Base-by-base conservation (phyloP, 495 filamentous ascomycete species). In the Penicillium coprophilum region DNA sequence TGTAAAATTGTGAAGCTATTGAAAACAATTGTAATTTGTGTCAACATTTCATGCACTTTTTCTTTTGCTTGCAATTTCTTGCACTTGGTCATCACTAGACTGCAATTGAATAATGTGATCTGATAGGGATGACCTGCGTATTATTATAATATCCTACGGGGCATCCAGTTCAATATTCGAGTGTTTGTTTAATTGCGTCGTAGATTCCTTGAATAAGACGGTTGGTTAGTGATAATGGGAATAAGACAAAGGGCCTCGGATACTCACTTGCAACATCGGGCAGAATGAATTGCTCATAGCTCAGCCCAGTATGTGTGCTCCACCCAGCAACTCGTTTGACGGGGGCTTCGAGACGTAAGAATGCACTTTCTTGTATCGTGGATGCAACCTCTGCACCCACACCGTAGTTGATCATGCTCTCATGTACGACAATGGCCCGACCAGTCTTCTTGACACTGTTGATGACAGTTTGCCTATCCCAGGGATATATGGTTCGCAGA, bases 351-450 rank as follows among this genome's bases (percentile, higher is more conserved):
- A 98, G 74, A 21, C 85, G 82, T 64, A 96, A 67, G 66, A 98
- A 98, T 1, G 91, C 90, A 45, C 84, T 83, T 47, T 93, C 90
- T 66, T 97, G 93, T 52, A 98, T 89, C 9, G 91, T 92, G 1
- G 91, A 90, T 0, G 95, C 91, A 4, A 98, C 86, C 67, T 97
- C 92, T 17, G 96, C 92, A 10, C 95, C 94, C 21, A 97, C 82
- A 12, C 94, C 95, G 13, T 90, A 92, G 70, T 96, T 97, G 50
- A 95, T 77, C 90, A 96, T 96, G 53, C 90, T 87, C 72, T 98
- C 94, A 69, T 98, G 94, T 9, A 97, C 94, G 2, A 98, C 87
- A 30, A 98, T 80, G 31, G 91, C 93, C 49, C 92, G 73, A 1
- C 94, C 92, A 9, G 94, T 98, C 75, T 94, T 97, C 61, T 79